Evolutionary conservation across 1,139 yeast species (phyloP), one percentile per base, ranked within the genome.

Genomic region (Sugiyamaella xylanicola): DNA sequence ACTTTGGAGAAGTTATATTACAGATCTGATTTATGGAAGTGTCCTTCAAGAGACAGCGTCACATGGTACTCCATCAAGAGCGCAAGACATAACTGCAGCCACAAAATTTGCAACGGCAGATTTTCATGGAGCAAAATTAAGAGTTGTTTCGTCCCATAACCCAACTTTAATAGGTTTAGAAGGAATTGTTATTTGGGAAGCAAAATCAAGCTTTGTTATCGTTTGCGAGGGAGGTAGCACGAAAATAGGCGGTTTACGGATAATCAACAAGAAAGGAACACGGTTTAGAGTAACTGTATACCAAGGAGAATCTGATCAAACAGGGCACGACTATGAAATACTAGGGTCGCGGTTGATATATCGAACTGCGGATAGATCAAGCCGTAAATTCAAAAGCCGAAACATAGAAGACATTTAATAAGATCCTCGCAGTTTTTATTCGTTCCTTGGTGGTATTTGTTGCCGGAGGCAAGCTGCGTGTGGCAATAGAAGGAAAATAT

Each of bases 171-270:
- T 85, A 4, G 96, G 96, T 0, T 64, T 80, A 16, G 64, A 77
- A 42, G 99, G 99, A 0, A 87, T 92, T 4, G 90, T 92, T 1
- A 74, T 90, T 0, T 88, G 95, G 86, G 99, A 93, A 67, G 82
- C 93, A 5, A 92, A 88, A 67, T 83, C 86, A 63, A 80, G 82
- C 55, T 87, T 90, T 65, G 81, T 90, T 2, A 64, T 92, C 49
- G 83, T 86, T 27, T 56, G 54, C 36, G 50, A 46, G 16, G 36
- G 43, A 9, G 13, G 40, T n/a, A 32, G 45, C 20, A 29, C 29
- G 22, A 44, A 20, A 0, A 42, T 46, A 16, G 56, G 59, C 0
- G 71, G 61, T 51, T 56, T 67, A 32, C 57, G 62, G 46, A 58
- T 65, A n/a, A 54, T 67, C 13, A 84, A 87, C 35, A 87, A 87